phyloP scores from a whole-genome alignment of 2,329 filamentous ascomycete species.

The Penicillium thymicola region DNA sequence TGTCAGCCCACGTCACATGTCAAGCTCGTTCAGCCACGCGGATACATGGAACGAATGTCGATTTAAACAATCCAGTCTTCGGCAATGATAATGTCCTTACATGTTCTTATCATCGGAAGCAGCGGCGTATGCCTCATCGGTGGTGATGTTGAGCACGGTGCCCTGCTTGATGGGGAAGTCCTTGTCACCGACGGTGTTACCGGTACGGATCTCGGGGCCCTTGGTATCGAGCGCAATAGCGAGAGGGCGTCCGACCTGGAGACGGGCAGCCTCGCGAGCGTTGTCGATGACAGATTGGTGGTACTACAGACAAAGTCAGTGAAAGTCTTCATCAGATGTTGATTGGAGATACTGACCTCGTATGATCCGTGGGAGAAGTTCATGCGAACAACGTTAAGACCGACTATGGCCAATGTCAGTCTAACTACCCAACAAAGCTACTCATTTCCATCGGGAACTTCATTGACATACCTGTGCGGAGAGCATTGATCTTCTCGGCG shows the following conservation, averaged over 20 bases:
- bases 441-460: neutral
- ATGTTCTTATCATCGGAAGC: constrained; percentile 87
- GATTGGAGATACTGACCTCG: constrained; percentile 49
- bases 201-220: constrained; percentile 83
- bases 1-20: constrained; percentile 15
- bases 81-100: constrained; percentile 52
- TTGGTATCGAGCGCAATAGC: constrained; percentile 90
- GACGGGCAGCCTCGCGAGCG: constrained; percentile 78
- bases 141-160: constrained; percentile 89
- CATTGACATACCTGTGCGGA: constrained; percentile 60
- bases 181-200: constrained; percentile 66
- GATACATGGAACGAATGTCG: neutral
- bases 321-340: neutral
- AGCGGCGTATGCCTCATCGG: constrained; percentile 86
- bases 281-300: constrained; percentile 98
- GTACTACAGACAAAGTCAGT: constrained; percentile 56
- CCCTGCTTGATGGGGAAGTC: constrained; percentile 81
- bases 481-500: constrained; percentile 90
- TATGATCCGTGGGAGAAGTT: constrained; percentile 97
- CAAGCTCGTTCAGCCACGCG: neutral
- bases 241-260: constrained; percentile 76
- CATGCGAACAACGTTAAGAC: constrained; percentile 99
- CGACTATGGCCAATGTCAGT: constrained; percentile 51
- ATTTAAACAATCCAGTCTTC: neutral
- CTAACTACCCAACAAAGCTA: constrained; percentile 13